Base-by-base conservation (phyloP, 148 eudicot genomes). In the Pharnaceum exiguum region DNA sequence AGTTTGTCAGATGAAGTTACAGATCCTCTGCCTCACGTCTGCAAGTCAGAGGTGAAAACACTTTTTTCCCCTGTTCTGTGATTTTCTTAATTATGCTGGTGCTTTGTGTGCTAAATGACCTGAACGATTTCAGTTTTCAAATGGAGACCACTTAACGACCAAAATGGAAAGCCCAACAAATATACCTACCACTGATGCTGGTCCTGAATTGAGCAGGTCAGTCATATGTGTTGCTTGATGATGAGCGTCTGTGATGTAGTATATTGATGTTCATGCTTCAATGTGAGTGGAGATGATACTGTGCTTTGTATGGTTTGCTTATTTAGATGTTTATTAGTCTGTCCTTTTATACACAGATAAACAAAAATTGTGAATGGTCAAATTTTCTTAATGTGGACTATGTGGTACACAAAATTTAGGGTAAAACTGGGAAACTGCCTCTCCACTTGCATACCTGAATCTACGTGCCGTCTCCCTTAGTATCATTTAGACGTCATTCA, bases 201-300 rank as follows among this genome's bases (percentile, higher is more conserved):
- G 38, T 18, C 22, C 48, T 31, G 51, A 43, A 51, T 10, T 43
- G 32, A 31, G 53, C 52, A 67, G 71, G 71, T 59, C 16, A 67
- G 59, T 67, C n/a, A 10, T 48, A 27, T 58, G 25, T 42, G 9
- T 38, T 49, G 45, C 36, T 37, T 18, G 23, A 22, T 25, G 51
- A 12, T 8, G 40, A 22, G 39, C 9, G 19, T 39, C 24, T 19
- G 10, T 31, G 19, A 22, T 43, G 19, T 57, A 40, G 33, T 24
- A 7, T 11, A 24, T 18, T 18, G 11, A 12, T 5, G 10, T 2
- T 10, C 39, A 2, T 30, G 25, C 21, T 31, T 51, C 13, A 27
- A 51, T 2, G 12, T 31, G 4, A 18, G 21, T 17, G 55, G 33
- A 51, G 10, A 37, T 19, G 9, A 12, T 17, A 25, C 32, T 51